Conservation (phyloP, 768 basidiomycete species). For the Leucogyrophana mollusca region DNA sequence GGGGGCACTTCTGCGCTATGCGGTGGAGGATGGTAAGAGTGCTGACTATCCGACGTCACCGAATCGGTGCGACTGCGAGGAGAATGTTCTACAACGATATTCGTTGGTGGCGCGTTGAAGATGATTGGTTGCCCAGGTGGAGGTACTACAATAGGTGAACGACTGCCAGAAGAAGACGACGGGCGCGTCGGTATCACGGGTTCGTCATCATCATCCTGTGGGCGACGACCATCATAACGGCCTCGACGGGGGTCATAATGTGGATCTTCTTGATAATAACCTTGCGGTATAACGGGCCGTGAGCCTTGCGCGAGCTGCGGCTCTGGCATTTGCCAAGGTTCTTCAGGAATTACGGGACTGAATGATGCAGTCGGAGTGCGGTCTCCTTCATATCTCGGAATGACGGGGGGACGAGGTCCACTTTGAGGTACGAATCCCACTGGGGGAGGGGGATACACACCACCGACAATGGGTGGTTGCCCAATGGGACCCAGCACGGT, state of each 20-base stretch:
- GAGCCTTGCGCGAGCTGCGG: conserved; percentile 13
- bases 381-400: conserved; percentile 11
- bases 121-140: background rate
- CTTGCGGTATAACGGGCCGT: conserved; percentile 38
- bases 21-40: conserved; percentile 14
- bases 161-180: background rate
- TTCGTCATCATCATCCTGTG: conserved; percentile 14
- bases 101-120: conserved; percentile 5
- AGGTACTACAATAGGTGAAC: background rate
- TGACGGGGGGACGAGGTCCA: conserved; percentile 17
- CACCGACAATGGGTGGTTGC: conserved; percentile 14
- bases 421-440: conserved; percentile 20
- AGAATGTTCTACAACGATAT: conserved; percentile 12
- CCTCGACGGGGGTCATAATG: conserved; percentile 5
- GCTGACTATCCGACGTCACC: conserved; percentile 20
- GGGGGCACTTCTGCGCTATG: conserved; percentile 9
- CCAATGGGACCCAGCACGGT: conserved; percentile 8
- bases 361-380: conserved; percentile 4
- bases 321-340: conserved; percentile 22
- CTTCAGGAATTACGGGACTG: conserved; percentile 26
- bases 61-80: conserved; percentile 10
- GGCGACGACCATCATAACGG: conserved; percentile 5
- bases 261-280: conserved; percentile 12
- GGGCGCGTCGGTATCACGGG: conserved; percentile 15
- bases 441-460: conserved; percentile 14